These are phyloP conservation scores for Durio zibethinus DNA, from an alignment of 345 rosid genomes.

Conservation along the genomic window DNA sequence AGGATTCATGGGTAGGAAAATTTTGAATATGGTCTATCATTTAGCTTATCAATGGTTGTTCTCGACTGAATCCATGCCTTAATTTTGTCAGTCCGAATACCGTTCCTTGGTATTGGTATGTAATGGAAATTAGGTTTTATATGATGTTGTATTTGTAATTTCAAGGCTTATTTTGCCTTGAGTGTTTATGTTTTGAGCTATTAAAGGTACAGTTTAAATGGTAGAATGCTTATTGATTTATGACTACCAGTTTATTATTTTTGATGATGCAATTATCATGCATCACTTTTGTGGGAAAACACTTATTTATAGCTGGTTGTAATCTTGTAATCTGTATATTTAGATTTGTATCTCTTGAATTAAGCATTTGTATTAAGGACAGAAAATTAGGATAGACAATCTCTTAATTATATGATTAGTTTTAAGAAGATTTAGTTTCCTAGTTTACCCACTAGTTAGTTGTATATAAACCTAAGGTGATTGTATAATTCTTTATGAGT, in stretches of 20 bases:
- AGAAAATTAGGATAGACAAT: too few species aligned
- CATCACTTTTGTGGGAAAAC: too few species aligned
- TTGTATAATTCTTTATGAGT: too few species aligned
- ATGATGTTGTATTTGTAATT: neutral
- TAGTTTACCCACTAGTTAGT: too few species aligned
- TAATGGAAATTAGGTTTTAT: neutral
- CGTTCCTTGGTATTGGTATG: neutral
- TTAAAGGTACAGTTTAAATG: neutral
- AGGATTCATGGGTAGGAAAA: neutral
- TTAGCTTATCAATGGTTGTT: constrained; percentile 1
- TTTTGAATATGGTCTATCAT: constrained; percentile 1
- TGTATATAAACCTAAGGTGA: too few species aligned
- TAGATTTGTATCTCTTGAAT: too few species aligned
- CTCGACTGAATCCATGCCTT: neutral
- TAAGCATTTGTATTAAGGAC: too few species aligned
- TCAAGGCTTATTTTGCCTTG: neutral
- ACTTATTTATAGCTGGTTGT: too few species aligned
- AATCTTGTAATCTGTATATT: too few species aligned
- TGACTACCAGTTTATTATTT: neutral
- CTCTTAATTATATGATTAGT: too few species aligned
- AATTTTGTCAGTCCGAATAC: neutral
- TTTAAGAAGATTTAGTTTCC: too few species aligned
- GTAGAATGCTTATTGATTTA: constrained; percentile 1
- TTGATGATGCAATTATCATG: neutral
- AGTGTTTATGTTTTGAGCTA: neutral